Evolutionary conservation across 2,329 filamentous ascomycete species (phyloP).

Genomic region (Dactylellina cionopaga): DNA sequence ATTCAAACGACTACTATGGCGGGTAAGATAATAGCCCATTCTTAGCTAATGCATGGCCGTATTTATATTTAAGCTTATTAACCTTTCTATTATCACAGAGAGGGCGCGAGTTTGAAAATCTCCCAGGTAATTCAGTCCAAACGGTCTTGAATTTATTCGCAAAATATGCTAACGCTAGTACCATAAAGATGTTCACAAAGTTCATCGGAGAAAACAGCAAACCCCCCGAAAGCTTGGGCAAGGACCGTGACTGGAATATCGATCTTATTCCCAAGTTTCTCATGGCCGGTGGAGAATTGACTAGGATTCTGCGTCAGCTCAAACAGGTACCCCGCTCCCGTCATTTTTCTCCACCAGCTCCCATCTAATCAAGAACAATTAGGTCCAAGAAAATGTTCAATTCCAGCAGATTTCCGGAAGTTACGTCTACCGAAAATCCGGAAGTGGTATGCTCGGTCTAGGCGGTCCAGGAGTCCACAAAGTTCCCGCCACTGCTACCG

Average conservation of each 20-base stretch:
- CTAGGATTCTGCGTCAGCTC: slow-evolving; percentile 96
- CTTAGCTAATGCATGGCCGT: slow-evolving; percentile 56
- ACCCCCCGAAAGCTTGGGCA: slow-evolving; percentile 35
- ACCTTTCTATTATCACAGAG: slow-evolving; percentile 68
- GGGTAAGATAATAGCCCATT: slow-evolving; percentile 75
- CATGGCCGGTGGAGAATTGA: slow-evolving; percentile 98
- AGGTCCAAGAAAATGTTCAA: slow-evolving; percentile 53
- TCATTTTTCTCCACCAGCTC: not conserved
- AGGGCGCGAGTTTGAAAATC: slow-evolving; percentile 96
- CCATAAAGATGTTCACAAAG: slow-evolving; percentile 36
- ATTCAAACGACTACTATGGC: slow-evolving; percentile 98
- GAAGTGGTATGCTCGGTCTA: slow-evolving; percentile 59
- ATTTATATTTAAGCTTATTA: slow-evolving; percentile 12
- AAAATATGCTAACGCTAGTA: not conserved
- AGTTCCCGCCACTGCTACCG: slow-evolving; percentile 90
- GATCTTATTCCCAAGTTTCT: slow-evolving; percentile 97
- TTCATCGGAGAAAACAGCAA: slow-evolving; percentile 30
- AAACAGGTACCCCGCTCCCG: slow-evolving; percentile 70
- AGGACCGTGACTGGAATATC: slow-evolving; percentile 79
- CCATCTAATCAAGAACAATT: not conserved
- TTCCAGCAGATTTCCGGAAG: slow-evolving; percentile 75
- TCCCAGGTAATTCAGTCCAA: slow-evolving; percentile 90
- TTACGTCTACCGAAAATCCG: slow-evolving; percentile 89
- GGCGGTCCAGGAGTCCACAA: slow-evolving; percentile 64
- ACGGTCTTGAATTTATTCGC: slow-evolving; percentile 52